Evolutionary conservation across 805 yeast species (phyloP).

Genomic region (Kluyveromyces aestuarii): DNA sequence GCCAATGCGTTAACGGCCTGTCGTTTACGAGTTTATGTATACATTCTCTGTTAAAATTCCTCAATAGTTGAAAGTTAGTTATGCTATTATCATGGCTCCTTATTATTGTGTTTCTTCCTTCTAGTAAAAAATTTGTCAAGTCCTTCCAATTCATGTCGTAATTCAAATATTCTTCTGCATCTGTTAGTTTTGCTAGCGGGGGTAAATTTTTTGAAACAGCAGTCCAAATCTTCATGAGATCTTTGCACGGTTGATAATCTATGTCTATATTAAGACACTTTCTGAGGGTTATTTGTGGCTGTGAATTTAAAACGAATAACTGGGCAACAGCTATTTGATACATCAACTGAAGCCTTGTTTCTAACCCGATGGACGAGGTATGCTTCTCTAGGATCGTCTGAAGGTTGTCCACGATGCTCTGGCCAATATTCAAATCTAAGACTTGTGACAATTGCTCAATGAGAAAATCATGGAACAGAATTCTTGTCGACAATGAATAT

Average conservation of each 20-base stretch:
- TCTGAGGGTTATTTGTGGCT: slow-evolving; percentile 45
- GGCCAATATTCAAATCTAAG: slow-evolving; percentile 20
- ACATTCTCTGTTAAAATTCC: slow-evolving; percentile 2
- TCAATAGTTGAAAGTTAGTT: slow-evolving; percentile 14
- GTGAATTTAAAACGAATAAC: slow-evolving; percentile 43
- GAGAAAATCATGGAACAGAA: slow-evolving; percentile 13
- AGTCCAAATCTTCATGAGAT: slow-evolving; percentile 42
- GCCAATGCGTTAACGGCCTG: slow-evolving; percentile 7
- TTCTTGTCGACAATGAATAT: slow-evolving; percentile 29
- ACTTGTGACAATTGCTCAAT: slow-evolving; percentile 15
- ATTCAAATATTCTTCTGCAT: slow-evolving; percentile 34
- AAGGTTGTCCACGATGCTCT: slow-evolving; percentile 13
- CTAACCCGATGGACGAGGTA: slow-evolving; percentile 17
- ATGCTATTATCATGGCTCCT: slow-evolving; percentile 7
- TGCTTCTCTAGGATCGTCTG: slow-evolving; percentile 22
- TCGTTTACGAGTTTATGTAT: slow-evolving; percentile 7
- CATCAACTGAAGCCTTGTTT: slow-evolving; percentile 22
- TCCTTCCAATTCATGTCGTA: slow-evolving; percentile 23
- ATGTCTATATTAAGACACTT: slow-evolving; percentile 73
- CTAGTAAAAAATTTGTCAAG: slow-evolving; percentile 34
- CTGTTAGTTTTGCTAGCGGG: slow-evolving; percentile 34
- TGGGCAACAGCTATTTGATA: slow-evolving; percentile 31
- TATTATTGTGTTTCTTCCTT: slow-evolving; percentile 34
- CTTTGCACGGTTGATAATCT: slow-evolving; percentile 55
- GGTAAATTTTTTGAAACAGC: slow-evolving; percentile 31